Percentiles rank a stretch among this genome's conserved stretches.
Evolutionary conservation across 805 yeast species (phyloP).

Genomic region (Wickerhamiella qilinensis): DNA sequence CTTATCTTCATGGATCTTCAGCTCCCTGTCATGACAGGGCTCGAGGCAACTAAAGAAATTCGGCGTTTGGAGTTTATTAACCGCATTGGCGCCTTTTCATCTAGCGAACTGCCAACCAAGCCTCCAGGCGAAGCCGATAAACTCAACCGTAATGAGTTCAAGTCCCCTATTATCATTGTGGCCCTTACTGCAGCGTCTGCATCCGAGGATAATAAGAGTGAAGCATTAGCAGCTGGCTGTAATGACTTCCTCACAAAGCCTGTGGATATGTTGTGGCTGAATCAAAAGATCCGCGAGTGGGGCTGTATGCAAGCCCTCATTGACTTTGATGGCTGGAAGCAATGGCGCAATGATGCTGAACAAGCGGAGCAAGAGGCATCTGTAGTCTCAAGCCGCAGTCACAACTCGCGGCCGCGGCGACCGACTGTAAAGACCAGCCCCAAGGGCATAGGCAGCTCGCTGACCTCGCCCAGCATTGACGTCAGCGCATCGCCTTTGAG

Average conservation of each 20-base stretch:
- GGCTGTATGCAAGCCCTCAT: conserved; percentile 98
- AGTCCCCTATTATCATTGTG: conserved; percentile 93
- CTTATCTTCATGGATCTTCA: conserved; percentile 94
- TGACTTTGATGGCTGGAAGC: conserved; percentile 81
- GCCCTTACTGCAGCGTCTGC: conserved; percentile 95
- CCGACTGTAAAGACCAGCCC: not conserved
- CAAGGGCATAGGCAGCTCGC: not conserved
- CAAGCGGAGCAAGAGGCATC: not conserved
- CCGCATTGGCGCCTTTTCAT: conserved; percentile 47
- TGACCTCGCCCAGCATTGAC: not conserved
- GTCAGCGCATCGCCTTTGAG: not conserved
- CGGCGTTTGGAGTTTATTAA: conserved; percentile 68
- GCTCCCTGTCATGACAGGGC: conserved; percentile 88
- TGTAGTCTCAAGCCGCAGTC: not conserved
- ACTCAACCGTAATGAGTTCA: conserved; percentile 45
- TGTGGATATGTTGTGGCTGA: conserved; percentile 84
- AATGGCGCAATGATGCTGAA: conserved; percentile 17
- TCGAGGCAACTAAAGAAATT: conserved; percentile 87
- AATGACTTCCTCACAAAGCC: conserved; percentile 94
- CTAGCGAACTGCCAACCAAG: conserved; percentile 13
- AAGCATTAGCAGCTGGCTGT: conserved; percentile 93
- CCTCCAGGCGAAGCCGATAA: conserved; percentile 29
- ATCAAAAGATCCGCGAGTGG: conserved; percentile 84
- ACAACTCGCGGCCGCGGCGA: not conserved
- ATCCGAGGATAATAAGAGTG: conserved; percentile 66